Base-by-base conservation (phyloP, 2,329 filamentous ascomycete species). In the Fusarium floridanum region DNA sequence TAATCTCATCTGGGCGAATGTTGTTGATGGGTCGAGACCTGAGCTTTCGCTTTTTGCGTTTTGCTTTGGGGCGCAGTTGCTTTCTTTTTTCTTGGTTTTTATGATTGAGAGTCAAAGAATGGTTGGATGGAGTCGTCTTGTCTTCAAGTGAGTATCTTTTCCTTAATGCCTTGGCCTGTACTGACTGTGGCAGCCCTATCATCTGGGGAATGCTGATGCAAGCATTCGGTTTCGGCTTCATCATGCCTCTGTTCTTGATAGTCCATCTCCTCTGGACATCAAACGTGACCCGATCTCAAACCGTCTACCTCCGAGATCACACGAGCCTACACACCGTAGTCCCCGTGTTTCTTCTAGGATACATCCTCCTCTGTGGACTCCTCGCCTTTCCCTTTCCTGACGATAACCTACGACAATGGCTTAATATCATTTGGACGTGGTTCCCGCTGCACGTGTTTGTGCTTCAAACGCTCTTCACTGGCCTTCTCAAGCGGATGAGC, bases 121-220 rank as follows among this genome's bases (percentile, higher is more conserved):
- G 9, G 50, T 61, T 34, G 55, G 48, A 5, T 64, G 55, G 71
- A 71, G 57, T 20, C 36, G 63, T 2, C 9, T 79, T 6, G 64
- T 77, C 5, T 61, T 79, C 16, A 77, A 77, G 78, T 78, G 61
- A 70, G 77, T 57, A 14, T 11, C 7, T 10, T n/a, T n/a, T n/a
- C n/a, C n/a, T n/a, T n/a, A n/a, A n/a, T n/a, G n/a, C n/a, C n/a
- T n/a, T n/a, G n/a, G n/a, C n/a, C n/a, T n/a, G n/a, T n/a, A n/a
- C 43, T 17, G 62, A 36, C 17, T 12, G n/a, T 32, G 16, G 11
- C 16, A 79, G 77, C 57, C 71, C 75, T 6, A 37, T 77, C 3
- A n/a, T 77, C 12, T 80, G 79, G 79, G 70, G 70, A 3, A 60
- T 79, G 20, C 32, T 56, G 0, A 74, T 75, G 57, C 78, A 80